Conservation (phyloP, 208 protist species). For the Phytomonas sp. region DNA sequence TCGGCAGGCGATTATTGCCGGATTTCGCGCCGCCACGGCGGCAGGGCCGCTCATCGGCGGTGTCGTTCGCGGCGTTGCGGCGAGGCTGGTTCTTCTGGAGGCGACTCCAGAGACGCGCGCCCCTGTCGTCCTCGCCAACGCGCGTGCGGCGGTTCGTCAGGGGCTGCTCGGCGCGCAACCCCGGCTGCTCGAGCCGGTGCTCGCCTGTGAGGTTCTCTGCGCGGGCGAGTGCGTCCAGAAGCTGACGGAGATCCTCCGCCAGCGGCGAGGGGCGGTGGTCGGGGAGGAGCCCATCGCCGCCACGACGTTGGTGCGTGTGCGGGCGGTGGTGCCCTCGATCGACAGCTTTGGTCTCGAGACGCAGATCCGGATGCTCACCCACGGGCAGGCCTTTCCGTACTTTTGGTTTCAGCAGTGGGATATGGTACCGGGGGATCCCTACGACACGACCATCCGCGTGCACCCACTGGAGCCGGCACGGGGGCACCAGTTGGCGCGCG, state of each 20-base stretch:
- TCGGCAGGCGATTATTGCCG: constrained; percentile 91
- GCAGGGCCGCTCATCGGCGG: constrained; percentile 97
- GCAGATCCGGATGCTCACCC: constrained; percentile 95
- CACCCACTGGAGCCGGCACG: constrained; percentile 93
- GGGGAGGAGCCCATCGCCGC: constrained; percentile 91
- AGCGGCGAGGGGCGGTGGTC: constrained; percentile 89
- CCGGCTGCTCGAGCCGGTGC: constrained; percentile 98
- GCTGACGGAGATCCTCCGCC: constrained; percentile 83
- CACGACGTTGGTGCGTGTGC: constrained; percentile 94
- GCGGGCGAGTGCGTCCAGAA: constrained; percentile 75
- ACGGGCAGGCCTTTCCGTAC: constrained; percentile 92
- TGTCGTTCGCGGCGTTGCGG: constrained; percentile 52
- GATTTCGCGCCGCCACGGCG: constrained; percentile 64
- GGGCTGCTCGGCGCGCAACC: constrained; percentile 94
- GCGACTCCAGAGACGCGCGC: constrained; percentile 27
- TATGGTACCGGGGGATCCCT: constrained; percentile 97
- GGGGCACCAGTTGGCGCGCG: constrained; percentile 93
- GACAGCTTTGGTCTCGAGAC: constrained; percentile 99
- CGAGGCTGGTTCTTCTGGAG: constrained; percentile 52
- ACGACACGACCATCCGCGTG: constrained; percentile 94
- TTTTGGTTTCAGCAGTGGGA: constrained; percentile 97
- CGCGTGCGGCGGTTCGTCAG: constrained; percentile 91
- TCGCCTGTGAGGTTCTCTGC: constrained; percentile 90
- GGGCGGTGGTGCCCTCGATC: constrained; percentile 94
- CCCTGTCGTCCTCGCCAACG: constrained; percentile 66